A percentile compares a stretch with the other conserved stretches of the same genome.
Conservation (phyloP, 2,329 filamentous ascomycete species). For the Trichoderma sp. region DNA sequence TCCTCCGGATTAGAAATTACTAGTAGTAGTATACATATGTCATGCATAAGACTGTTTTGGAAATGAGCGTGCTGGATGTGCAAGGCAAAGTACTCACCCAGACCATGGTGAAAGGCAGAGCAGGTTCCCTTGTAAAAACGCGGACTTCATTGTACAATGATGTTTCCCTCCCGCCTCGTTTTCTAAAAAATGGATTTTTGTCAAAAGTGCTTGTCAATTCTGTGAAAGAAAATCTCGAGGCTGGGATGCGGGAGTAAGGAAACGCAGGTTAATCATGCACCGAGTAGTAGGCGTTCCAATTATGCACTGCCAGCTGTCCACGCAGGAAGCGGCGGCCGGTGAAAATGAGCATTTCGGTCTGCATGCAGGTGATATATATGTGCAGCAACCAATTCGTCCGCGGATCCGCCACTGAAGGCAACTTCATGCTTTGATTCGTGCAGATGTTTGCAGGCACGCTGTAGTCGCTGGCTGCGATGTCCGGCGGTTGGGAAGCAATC, state of each 20-base stretch:
- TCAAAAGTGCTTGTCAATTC: background rate
- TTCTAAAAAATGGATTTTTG: background rate
- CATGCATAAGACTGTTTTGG: slow-evolving; percentile 11
- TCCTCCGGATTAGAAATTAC: background rate
- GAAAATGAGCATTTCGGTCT: slow-evolving; percentile 13
- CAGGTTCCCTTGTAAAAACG: background rate
- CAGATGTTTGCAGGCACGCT: background rate
- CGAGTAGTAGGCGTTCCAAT: slow-evolving; percentile 19
- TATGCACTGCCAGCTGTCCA: slow-evolving; percentile 20
- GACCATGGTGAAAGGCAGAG: slow-evolving; percentile 3
- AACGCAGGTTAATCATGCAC: background rate
- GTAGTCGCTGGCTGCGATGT: slow-evolving; percentile 5
- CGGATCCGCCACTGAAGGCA: background rate
- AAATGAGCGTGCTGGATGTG: background rate
- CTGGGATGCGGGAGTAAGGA: background rate
- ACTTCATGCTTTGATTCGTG: slow-evolving; percentile 14
- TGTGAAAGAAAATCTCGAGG: background rate
- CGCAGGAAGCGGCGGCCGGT: slow-evolving; percentile 21
- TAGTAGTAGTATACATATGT: slow-evolving; percentile 5
- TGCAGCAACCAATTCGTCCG: slow-evolving; percentile 7
- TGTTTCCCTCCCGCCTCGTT: background rate
- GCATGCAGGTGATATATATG: slow-evolving; percentile 23
- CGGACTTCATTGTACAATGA: background rate
- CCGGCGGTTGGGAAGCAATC: background rate
- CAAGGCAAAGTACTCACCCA: slow-evolving; percentile 11